Evolutionary conservation across 2,329 filamentous ascomycete genomes (phyloP).

Genomic region (Calonectria pseudoreteaudii): DNA sequence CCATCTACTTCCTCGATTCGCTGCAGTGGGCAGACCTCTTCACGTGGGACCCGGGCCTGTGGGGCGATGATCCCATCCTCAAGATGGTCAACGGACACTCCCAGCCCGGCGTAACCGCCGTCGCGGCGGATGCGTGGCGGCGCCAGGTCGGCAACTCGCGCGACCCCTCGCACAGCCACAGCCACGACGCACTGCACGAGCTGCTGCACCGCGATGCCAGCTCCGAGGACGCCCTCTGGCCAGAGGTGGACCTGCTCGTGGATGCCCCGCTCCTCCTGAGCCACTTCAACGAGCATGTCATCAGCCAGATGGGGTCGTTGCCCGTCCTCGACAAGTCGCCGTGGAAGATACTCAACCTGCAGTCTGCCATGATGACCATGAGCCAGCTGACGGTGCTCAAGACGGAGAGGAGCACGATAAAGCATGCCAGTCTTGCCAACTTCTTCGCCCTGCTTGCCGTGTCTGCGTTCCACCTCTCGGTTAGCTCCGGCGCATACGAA

Average conservation of each 20-base stretch:
- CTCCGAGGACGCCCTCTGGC: constrained; percentile 25
- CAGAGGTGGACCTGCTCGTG: constrained; percentile 31
- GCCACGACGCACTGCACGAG: constrained; percentile 10
- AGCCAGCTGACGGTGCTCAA: constrained; percentile 36
- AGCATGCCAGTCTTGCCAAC: constrained; percentile 30
- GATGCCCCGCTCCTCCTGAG: constrained; percentile 30
- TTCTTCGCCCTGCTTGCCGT: constrained; percentile 37
- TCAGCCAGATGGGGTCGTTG: constrained; percentile 37
- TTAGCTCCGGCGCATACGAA: constrained; percentile 25
- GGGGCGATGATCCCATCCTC: constrained; percentile 1
- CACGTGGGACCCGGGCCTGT: constrained; percentile 36
- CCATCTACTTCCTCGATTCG: constrained; percentile 27
- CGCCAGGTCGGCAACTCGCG: constrained; percentile 30
- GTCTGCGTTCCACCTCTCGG: constrained; percentile 30
- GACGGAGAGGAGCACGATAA: constrained; percentile 28
- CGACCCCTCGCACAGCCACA: constrained; percentile 1
- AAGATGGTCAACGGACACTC: background rate
- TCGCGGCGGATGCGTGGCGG: constrained; percentile 1
- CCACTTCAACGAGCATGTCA: constrained; percentile 40
- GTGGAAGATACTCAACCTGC: constrained; percentile 36
- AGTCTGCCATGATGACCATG: constrained; percentile 33
- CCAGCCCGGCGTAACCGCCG: background rate
- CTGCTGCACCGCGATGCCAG: constrained; percentile 11
- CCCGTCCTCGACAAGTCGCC: constrained; percentile 39
- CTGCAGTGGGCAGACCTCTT: constrained; percentile 37